Base-by-base conservation (phyloP, 371 early-diverging fungal species). In the Coemansia sp. region DNA sequence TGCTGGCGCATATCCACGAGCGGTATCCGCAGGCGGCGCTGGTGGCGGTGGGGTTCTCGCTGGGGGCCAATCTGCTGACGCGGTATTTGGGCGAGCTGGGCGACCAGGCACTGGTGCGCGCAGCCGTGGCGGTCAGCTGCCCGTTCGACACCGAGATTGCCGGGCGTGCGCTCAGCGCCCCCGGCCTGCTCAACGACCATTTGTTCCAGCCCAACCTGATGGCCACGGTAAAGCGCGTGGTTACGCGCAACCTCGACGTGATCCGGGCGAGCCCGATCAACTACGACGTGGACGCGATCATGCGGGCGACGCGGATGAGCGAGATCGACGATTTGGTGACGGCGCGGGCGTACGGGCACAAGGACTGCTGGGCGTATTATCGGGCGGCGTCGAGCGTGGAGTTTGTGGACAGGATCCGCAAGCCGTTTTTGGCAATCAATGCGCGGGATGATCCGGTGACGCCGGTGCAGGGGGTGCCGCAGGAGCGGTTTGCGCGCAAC, bases 371-470 rank as follows among this genome's bases (percentile, higher is more conserved):
- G 67, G 92, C 91, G 48, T 94, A 94, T 70, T 96, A 96, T 66
- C 81, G 86, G 9, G 86, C 84, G 55, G 92, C 87, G 0, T 88
- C 88, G 29, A 88, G 83, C 34, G 80, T 81, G 3, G 87, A 85
- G 24, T 87, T 81, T 10, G 78, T 96, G 32, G 84, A 87, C 14
- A 81, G 84, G 12, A 89, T 92, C 12, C 77, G 81, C 7, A 79
- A 87, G 10, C 94, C 94, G 5, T 81, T 90, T 60, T 72, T 94
- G 12, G 90, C 91, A 49, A 78, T 94, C 29, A 92, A 87, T 62
- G 87, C 97, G 7, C 44, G 84, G 51, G 97, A 98, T 69, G 99
- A 99, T 69, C 97, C 97, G 2, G 86, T 99, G 56, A 85, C 92
- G 4, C 81, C 83, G 0, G 57, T 49, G 2, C 81, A 86, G 55